Evolutionary conservation across 2,329 filamentous ascomycete genomes (phyloP).

Genomic region (Stachybotrys echinatus): DNA sequence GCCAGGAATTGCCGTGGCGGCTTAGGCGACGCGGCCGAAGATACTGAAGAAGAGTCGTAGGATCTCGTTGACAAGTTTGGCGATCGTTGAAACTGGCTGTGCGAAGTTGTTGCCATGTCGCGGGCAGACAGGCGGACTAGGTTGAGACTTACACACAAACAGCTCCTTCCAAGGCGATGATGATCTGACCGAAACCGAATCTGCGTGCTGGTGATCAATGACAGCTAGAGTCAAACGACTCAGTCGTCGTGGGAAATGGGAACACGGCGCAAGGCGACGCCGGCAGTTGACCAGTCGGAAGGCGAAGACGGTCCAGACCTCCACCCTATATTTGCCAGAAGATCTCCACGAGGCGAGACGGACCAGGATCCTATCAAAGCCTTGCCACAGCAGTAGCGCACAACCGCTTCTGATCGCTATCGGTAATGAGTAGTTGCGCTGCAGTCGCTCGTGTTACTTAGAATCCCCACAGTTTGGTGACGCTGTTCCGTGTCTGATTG

Average conservation of each 20-base stretch:
- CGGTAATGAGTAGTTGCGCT: not conserved
- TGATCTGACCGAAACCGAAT: no score
- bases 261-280: not conserved
- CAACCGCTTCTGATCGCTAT: not conserved
- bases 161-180: no score
- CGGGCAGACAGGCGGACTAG: not conserved
- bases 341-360: not conserved
- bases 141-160: no score
- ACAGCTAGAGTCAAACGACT: not conserved
- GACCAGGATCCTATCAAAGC: not conserved
- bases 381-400: not conserved
- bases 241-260: not conserved
- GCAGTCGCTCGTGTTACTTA: not conserved
- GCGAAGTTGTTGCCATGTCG: conserved; percentile 46
- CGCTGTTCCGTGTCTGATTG: not conserved
- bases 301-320: not conserved
- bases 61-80: conserved; percentile 57
- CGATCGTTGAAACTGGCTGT: conserved; percentile 55
- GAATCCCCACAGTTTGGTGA: not conserved
- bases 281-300: not conserved
- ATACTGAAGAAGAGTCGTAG: conserved; percentile 60
- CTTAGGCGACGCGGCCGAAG: conserved; percentile 55
- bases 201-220: no score
- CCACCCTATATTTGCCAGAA: not conserved
- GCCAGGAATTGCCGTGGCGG: conserved; percentile 46